Percentiles rank a stretch among this genome's conserved stretches.
These are phyloP conservation scores for Phytophthora pisi DNA, from an alignment of 352 stramenopile genomes.

Conservation along the genomic window DNA sequence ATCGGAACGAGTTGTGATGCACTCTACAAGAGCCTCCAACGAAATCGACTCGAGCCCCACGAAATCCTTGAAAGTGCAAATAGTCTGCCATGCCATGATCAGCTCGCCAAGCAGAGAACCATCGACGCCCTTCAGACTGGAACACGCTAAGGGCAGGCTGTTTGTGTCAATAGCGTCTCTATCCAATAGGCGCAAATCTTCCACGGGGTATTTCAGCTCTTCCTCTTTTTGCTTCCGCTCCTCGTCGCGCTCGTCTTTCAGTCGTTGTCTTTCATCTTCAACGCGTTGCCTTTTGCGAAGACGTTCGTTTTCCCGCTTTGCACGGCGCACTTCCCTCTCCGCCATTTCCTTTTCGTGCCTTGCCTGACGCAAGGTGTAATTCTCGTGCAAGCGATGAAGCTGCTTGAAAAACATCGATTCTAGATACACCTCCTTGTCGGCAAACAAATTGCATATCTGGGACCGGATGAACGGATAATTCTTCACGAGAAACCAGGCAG, in stretches of 20 bases:
- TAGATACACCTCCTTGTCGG: slow-evolving; percentile 76
- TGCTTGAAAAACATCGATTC: slow-evolving; percentile 90
- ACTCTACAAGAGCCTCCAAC: slow-evolving; percentile 62
- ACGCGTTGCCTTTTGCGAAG: slow-evolving; percentile 47
- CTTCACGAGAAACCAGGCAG: slow-evolving; percentile 84
- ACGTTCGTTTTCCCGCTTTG: slow-evolving; percentile 66
- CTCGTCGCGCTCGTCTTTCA: slow-evolving; percentile 65
- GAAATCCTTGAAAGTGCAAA: slow-evolving; percentile 78
- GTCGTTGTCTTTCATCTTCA: slow-evolving; percentile 53
- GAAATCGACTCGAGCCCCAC: slow-evolving; percentile 64
- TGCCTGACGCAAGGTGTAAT: slow-evolving; percentile 59
- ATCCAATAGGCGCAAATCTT: slow-evolving; percentile 68
- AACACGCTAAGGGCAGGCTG: slow-evolving; percentile 42
- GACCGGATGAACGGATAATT: slow-evolving; percentile 83
- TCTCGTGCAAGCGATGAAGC: slow-evolving; percentile 74
- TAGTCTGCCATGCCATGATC: slow-evolving; percentile 82
- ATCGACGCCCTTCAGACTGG: slow-evolving; percentile 56
- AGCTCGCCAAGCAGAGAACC: slow-evolving; percentile 72
- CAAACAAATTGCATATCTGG: slow-evolving; percentile 79
- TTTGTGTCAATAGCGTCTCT: slow-evolving; percentile 39
- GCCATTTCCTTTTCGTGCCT: slow-evolving; percentile 63
- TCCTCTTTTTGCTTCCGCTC: slow-evolving; percentile 66
- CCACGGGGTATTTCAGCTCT: slow-evolving; percentile 71
- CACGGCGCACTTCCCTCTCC: slow-evolving; percentile 64
- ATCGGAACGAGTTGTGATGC: slow-evolving; percentile 52